phyloP scores from a whole-genome alignment of 176 grass and related monocot genomes.

The Leersia perrieri region DNA sequence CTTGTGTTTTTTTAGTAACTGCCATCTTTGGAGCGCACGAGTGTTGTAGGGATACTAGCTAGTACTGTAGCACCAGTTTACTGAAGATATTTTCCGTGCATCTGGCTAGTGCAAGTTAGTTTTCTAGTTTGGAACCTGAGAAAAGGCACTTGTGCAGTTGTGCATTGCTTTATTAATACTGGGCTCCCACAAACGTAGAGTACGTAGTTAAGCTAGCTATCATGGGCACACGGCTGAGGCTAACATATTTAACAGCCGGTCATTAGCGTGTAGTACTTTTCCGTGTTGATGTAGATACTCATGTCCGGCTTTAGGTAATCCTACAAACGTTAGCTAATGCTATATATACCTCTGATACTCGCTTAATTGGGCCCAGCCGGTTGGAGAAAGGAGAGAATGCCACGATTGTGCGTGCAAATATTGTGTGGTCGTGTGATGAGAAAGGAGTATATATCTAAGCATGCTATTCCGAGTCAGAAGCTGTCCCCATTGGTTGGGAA shows the following conservation, averaged over 20 bases:
- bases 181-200: not conserved
- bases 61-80: not conserved
- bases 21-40: slow-evolving; percentile 24
- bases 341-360: not conserved
- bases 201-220: not conserved
- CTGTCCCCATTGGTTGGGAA: slow-evolving; percentile 41
- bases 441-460: not conserved
- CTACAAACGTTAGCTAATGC: not conserved
- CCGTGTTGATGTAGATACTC: not conserved
- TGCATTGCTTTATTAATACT: not conserved
- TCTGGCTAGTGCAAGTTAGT: not conserved
- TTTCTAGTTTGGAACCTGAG: not conserved
- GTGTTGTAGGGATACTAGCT: not conserved
- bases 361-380: not conserved
- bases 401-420: not conserved
- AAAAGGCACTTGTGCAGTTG: not conserved
- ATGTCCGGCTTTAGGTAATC: slow-evolving; percentile 33
- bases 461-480: slow-evolving; percentile 32
- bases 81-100: not conserved
- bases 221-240: not conserved
- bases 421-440: not conserved
- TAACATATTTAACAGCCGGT: not conserved
- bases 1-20: not conserved
- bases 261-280: not conserved
- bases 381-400: not conserved